Percentiles rank a stretch among this genome's conserved stretches.
Conservation (phyloP, 2,329 filamentous ascomycete species). For the Podosphaera fusca region DNA sequence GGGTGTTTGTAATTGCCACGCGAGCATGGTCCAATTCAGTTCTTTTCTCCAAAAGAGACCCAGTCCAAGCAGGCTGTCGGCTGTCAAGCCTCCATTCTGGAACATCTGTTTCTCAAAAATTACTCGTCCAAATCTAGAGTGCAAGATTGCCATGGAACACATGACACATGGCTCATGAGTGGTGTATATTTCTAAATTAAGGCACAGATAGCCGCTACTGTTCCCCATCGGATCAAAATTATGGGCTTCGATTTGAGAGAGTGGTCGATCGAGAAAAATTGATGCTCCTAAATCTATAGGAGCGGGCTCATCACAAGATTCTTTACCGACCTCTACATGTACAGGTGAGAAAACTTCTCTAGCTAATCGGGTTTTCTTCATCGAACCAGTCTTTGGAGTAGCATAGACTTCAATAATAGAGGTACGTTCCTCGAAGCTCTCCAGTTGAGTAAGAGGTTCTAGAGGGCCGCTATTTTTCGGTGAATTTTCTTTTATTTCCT, state of each 20-base stretch:
- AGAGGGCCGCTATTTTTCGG: neutral
- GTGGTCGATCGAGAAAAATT: conserved; percentile 42
- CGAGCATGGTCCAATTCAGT: conserved; percentile 67
- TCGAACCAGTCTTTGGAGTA: neutral
- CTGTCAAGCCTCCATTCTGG: conserved; percentile 59
- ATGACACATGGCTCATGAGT: conserved; percentile 93
- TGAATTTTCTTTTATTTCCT: neutral
- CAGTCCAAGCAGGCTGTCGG: conserved; percentile 45
- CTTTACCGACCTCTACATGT: neutral
- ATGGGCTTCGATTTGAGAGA: conserved; percentile 39
- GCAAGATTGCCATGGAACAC: conserved; percentile 89
- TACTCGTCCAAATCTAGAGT: conserved; percentile 74
- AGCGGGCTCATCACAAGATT: neutral
- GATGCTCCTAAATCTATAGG: conserved; percentile 3
- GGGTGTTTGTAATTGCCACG: conserved; percentile 32
- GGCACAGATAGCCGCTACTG: conserved; percentile 72
- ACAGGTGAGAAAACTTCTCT: neutral
- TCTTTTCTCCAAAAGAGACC: conserved; percentile 51
- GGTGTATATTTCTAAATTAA: conserved; percentile 77
- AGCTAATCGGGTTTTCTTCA: too few relatives aligned
- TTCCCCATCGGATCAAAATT: conserved; percentile 34
- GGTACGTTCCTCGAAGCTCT: neutral
- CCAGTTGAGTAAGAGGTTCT: too few relatives aligned
- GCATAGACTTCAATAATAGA: neutral
- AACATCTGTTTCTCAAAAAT: conserved; percentile 63